Evolutionary conservation across 2,329 filamentous ascomycete species (phyloP), one percentile per base, ranked within the genome.

Genomic region (Aspergillus neoniger): DNA sequence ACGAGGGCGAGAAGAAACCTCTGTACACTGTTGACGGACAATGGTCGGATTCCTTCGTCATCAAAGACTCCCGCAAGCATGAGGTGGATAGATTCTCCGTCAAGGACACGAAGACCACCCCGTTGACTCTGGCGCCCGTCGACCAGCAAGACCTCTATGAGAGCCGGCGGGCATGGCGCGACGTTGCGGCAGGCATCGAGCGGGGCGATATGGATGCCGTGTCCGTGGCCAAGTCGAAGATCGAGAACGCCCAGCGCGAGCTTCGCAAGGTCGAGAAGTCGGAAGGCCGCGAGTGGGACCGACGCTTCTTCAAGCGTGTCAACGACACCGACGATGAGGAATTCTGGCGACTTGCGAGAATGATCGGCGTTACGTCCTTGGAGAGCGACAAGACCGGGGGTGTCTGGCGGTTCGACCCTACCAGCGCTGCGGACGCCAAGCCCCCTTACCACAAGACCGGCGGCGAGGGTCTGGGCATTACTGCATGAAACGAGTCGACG

Each of bases 131-230:
- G 54, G 86, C 88, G 0, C 86, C 90, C 0, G 72, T 96, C 56
- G 89, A 92, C 61, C 77, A 90, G 67, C 94, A 97, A 78, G 90
- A 96, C 73, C 86, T 91, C 10, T 88, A 95, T 65, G 94, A 98
- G 79, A 92, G 91, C 14, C 87, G 94, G 50, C 86, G 91, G 60
- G 94, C 94, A 3, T 98, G 94, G 95, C 81, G 85, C 64, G 91
- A 91, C 71, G 94, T 98, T 25, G 91, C 91, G 0, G 85, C 86
- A 30, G 92, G 88, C 50, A 95, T 98, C 69, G 83, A 86, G 59
- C 86, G 84, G 67, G 91, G 92, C 60, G 91, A 97, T 75, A 91
- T 97, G 85, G 91, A 96, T 67, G 80, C 85, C 4, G 91, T 92
- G 0, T 87, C 87, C 1, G 72, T 79, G 14, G 91, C 96, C 74